A percentile compares a stretch with the other conserved stretches of the same genome.
phyloP scores from a whole-genome alignment of 2,329 filamentous ascomycete species.

The Calonectria pauciramosa region DNA sequence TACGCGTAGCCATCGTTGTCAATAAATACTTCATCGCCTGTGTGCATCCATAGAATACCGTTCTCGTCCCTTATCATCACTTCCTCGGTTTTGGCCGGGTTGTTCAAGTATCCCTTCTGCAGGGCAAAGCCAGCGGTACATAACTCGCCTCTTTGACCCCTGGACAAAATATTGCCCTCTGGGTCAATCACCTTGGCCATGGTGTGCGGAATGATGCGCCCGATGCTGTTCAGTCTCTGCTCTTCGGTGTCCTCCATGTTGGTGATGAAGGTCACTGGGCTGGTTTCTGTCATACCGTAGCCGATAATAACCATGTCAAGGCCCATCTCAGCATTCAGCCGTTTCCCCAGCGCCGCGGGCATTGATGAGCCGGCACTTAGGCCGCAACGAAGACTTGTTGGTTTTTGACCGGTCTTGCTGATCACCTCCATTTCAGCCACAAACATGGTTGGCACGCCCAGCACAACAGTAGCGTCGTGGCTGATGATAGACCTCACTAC shows the following conservation, averaged over 20 bases:
- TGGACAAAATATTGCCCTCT: background rate
- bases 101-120: constrained; percentile 18
- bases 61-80: constrained; percentile 13
- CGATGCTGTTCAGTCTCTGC: constrained; percentile 16
- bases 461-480: background rate
- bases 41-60: constrained; percentile 77
- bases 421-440: constrained; percentile 22
- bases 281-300: constrained; percentile 31
- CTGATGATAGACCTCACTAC: constrained; percentile 1
- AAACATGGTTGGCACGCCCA: constrained; percentile 23
- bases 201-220: constrained; percentile 18
- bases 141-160: constrained; percentile 11
- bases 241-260: constrained; percentile 15
- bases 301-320: constrained; percentile 13
- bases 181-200: constrained; percentile 25
- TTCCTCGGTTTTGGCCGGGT: constrained; percentile 12
- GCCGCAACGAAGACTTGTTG: constrained; percentile 1
- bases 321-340: background rate
- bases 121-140: constrained; percentile 21
- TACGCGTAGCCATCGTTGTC: constrained; percentile 81
- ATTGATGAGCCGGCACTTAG: constrained; percentile 14
- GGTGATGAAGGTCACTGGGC: constrained; percentile 28
- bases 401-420: background rate
- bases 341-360: background rate
- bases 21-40: constrained; percentile 86